Evolutionary conservation across 768 basidiomycete species (phyloP).

Genomic region (Suillus clintonianus): DNA sequence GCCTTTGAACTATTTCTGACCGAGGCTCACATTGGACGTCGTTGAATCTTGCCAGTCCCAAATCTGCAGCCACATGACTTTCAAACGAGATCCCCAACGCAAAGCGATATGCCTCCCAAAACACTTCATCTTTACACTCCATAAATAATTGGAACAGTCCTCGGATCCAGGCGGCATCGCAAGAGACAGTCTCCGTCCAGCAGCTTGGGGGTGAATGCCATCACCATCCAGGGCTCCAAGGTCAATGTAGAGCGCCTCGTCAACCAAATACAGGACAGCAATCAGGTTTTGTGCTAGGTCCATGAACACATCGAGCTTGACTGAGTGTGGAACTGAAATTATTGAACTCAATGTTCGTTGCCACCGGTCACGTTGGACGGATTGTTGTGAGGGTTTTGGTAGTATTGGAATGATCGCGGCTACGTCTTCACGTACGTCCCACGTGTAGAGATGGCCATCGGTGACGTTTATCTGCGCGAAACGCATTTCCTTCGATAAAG

Average conservation of each 20-base stretch:
- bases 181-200: neutral
- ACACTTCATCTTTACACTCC: neutral
- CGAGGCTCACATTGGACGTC: neutral
- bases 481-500: neutral
- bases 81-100: rapidly evolving
- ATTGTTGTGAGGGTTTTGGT: neutral
- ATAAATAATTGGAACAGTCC: rapidly evolving
- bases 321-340: neutral
- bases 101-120: neutral
- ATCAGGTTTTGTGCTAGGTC: neutral
- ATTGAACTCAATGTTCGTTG: neutral
- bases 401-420: neutral
- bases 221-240: neutral
- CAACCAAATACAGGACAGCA: neutral
- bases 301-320: neutral
- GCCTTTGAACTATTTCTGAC: neutral
- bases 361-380: neutral
- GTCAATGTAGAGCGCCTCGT: neutral
- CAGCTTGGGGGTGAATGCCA: neutral
- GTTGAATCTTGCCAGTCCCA: neutral
- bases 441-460: neutral
- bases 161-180: neutral
- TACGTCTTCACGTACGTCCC: neutral
- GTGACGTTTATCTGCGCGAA: neutral
- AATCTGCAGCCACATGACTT: neutral